Percentiles rank a stretch among this genome's conserved stretches.
Conservation (phyloP, 805 yeast species). For the Komagataella mondaviorum region DNA sequence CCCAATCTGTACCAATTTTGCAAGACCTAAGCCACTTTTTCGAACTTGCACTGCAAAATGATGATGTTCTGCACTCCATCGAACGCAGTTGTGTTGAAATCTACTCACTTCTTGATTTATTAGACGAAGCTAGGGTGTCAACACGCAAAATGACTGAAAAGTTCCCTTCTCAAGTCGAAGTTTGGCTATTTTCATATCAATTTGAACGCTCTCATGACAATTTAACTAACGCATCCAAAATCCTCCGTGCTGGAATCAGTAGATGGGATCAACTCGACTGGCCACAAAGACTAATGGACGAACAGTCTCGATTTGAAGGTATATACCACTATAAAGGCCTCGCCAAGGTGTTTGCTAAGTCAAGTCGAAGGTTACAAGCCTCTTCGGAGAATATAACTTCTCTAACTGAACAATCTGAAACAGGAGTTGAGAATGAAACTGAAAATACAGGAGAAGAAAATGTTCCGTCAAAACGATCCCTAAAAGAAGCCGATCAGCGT, state of each 20-base stretch:
- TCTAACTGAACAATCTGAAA: slow-evolving; percentile 6
- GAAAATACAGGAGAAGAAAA: neutral
- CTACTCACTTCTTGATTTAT: slow-evolving; percentile 16
- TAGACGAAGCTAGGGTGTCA: slow-evolving; percentile 14
- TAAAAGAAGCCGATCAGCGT: neutral
- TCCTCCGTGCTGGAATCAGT: slow-evolving; percentile 20
- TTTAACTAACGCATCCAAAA: slow-evolving; percentile 9
- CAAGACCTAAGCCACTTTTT: slow-evolving; percentile 13
- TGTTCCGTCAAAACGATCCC: neutral
- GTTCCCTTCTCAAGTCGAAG: slow-evolving; percentile 23
- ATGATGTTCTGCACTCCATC: slow-evolving; percentile 26
- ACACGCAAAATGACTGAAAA: slow-evolving; percentile 13
- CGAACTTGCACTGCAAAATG: slow-evolving; percentile 13
- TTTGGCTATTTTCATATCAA: slow-evolving; percentile 31
- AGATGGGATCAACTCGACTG: slow-evolving; percentile 23
- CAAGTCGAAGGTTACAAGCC: neutral
- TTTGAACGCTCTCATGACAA: slow-evolving; percentile 23
- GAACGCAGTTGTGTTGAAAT: slow-evolving; percentile 26
- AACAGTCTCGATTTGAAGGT: slow-evolving; percentile 23
- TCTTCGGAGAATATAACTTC: neutral
- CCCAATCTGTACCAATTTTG: slow-evolving; percentile 1
- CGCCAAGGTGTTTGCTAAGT: neutral
- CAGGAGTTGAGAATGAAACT: slow-evolving; percentile 1
- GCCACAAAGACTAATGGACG: slow-evolving; percentile 37
- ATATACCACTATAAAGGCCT: slow-evolving; percentile 6